Evolutionary conservation across 371 early-diverging fungal genomes (phyloP), one percentile per base, ranked within the genome.

Genomic region (Mucor mucedo): DNA sequence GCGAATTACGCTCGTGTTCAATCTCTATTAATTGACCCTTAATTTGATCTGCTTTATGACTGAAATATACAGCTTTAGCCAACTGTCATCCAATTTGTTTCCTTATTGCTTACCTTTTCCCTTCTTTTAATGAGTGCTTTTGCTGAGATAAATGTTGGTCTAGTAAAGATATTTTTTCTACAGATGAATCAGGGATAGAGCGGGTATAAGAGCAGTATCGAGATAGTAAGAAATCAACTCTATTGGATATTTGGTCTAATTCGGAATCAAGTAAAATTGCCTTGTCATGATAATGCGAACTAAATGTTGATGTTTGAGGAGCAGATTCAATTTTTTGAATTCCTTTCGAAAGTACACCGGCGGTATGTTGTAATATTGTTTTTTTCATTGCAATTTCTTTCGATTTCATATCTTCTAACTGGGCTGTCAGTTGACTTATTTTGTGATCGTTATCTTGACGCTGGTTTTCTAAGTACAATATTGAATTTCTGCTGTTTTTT

Each of bases 291-390:
- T 55, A 28, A 40, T 55, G 41, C 2, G 21, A 41, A 4, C 41
- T 35, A 13, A 10, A 9, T 4, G 29, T 27, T 42, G 42, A 10
- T 7, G 28, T 40, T 21, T 38, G 32, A 35, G 38, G 21, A 13
- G 42, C 3, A 14, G 53, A 50, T 9, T 68, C 65, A 2, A 59
- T 47, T 5, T 50, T 45, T 21, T 76, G 76, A 1, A 79, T 75
- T 1, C 83, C 85, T 11, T 76, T 53, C 1, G 74, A 73, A 29
- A 93, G 61, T 5, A 87, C 83, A 21, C 82, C 87, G 0, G 88
- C 87, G 4, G 86, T 85, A 60, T 93, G 93, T 54, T 89, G 84
- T 41, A 92, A 63, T 13, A 92, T 73, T 2, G 69, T 76, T 33
- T 85, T 73, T 58, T 90, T 89, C 1, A 86, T 75, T 11, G 87